phyloP scores from a whole-genome alignment of 2,329 filamentous ascomycete species.

The Alternaria atra region DNA sequence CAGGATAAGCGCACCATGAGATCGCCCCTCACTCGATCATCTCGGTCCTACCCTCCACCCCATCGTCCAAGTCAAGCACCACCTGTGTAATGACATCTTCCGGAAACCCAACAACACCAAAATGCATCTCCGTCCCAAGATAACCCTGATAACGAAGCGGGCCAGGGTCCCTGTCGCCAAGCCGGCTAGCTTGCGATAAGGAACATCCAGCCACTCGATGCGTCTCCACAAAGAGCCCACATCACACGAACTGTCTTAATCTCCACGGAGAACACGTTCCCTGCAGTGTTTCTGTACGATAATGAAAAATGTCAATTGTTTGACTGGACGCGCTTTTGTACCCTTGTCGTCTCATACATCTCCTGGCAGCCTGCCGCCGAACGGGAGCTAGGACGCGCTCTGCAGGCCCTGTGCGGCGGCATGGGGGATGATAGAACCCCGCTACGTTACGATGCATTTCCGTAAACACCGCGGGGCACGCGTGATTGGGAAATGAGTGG shows the following conservation, averaged over 20 bases:
- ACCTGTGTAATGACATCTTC: neutral
- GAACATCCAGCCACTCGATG: constrained; percentile 6
- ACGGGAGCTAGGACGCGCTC: neutral
- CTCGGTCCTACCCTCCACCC: neutral
- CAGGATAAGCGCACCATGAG: neutral
- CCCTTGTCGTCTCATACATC: neutral
- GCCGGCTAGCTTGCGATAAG: constrained; percentile 20
- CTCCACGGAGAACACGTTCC: constrained; percentile 38
- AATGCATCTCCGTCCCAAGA: constrained; percentile 24
- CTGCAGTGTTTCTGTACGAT: constrained; percentile 5
- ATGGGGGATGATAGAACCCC: neutral
- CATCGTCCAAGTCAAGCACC: neutral
- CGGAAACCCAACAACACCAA: constrained; percentile 16
- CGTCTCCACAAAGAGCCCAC: constrained; percentile 1
- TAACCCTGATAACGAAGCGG: constrained; percentile 19
- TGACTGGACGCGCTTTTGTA: constrained; percentile 18
- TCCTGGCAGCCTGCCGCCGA: neutral
- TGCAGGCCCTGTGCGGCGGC: neutral
- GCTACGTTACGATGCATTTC: constrained; percentile 25
- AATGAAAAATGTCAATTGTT: constrained; percentile 23
- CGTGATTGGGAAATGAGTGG: constrained; percentile 14
- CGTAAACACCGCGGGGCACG: constrained; percentile 27
- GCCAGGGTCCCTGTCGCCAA: constrained; percentile 16
- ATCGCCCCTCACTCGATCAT: neutral
- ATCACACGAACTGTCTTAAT: constrained; percentile 11